A percentile compares a stretch with the other conserved stretches of the same genome.
Conservation (phyloP, 1,284 basidiomycete species). For the Boletus holoroseus region DNA sequence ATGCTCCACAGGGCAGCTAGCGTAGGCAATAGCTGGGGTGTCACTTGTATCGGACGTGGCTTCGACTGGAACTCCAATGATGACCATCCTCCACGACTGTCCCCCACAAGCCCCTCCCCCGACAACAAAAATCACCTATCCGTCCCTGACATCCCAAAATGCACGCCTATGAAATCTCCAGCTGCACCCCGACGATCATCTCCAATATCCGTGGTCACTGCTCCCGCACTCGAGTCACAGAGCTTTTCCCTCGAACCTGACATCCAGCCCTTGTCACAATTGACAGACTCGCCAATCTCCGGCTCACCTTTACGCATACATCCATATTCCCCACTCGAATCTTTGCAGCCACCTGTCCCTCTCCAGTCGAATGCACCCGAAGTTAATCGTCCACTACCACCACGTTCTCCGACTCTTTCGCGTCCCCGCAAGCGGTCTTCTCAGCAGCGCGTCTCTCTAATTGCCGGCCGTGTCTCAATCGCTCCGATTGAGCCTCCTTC, state of each 20-base stretch:
- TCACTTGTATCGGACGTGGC: conserved; percentile 76
- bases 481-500: conserved; percentile 65
- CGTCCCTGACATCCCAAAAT: conserved; percentile 13
- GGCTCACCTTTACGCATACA: conserved; percentile 28
- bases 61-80: conserved; percentile 61
- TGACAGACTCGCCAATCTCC: conserved; percentile 23
- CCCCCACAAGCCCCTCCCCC: conserved; percentile 7
- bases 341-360: conserved; percentile 11
- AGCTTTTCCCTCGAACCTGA: conserved; percentile 2
- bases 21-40: conserved; percentile 71
- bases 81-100: conserved; percentile 26
- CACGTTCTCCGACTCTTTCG: conserved; percentile 44
- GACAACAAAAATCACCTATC: conserved; percentile 7
- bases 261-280: conserved; percentile 16
- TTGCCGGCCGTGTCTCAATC: conserved; percentile 73
- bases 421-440: conserved; percentile 70
- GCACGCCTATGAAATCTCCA: conserved; percentile 8
- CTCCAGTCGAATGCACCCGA: conserved; percentile 21
- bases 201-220: conserved; percentile 16
- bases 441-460: conserved; percentile 73
- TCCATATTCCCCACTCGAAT: conserved; percentile 33
- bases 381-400: conserved; percentile 26
- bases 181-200: conserved; percentile 10
- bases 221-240: conserved; percentile 7
- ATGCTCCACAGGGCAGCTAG: conserved; percentile 58